Conservation (phyloP, 768 basidiomycete genomes). For the Favolaschia claudopus region DNA sequence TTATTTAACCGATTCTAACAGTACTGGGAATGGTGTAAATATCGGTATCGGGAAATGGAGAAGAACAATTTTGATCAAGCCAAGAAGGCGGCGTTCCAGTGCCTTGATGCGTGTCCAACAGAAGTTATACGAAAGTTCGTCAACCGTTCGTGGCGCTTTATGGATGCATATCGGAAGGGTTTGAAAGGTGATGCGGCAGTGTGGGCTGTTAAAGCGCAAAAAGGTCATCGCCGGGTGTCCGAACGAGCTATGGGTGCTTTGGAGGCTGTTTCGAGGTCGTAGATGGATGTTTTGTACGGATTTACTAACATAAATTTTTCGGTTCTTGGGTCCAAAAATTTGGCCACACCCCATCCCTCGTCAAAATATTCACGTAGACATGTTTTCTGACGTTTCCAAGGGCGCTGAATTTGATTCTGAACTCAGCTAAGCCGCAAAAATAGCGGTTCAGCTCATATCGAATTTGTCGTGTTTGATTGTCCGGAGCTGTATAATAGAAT, state of each 20-base stretch:
- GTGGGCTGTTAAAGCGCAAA: conserved; percentile 48
- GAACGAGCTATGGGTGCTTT: conserved; percentile 41
- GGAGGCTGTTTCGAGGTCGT: conserved; percentile 35
- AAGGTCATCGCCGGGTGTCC: conserved; percentile 38
- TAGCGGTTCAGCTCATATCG: conserved; percentile 10
- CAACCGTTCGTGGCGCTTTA: conserved; percentile 43
- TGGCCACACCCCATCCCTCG: conserved; percentile 29
- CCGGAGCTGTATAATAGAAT: conserved; percentile 39
- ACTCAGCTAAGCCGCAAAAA: conserved; percentile 30
- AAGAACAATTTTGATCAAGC: conserved; percentile 41
- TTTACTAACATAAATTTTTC: conserved; percentile 1
- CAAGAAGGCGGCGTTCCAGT: conserved; percentile 34
- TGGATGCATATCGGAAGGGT: conserved; percentile 43
- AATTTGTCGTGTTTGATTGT: conserved; percentile 35
- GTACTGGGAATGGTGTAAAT: conserved; percentile 49
- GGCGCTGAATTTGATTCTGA: conserved; percentile 29
- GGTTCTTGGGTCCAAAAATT: conserved; percentile 29
- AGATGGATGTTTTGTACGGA: no score
- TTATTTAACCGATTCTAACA: conserved; percentile 7
- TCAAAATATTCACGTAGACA: conserved; percentile 33
- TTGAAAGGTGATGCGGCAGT: conserved; percentile 45
- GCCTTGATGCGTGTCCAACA: conserved; percentile 44
- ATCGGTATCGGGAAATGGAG: conserved; percentile 38
- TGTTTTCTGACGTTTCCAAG: conserved; percentile 30
- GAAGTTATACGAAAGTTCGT: conserved; percentile 46